Base-by-base conservation (phyloP, 208 protist species). In the Histomonas meleagridis region DNA sequence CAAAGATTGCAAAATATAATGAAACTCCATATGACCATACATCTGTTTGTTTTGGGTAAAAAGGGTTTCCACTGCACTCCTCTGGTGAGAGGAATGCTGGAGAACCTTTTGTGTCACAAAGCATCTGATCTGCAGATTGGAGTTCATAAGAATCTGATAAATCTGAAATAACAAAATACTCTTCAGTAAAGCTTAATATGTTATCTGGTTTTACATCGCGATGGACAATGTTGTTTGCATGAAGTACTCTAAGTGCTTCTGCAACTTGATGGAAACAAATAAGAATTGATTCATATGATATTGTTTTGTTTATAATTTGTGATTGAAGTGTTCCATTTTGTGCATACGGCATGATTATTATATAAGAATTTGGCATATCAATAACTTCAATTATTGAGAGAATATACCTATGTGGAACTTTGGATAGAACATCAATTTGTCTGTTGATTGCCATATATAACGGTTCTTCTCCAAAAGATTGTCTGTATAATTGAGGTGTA, bases 201-300 rank as follows among this genome's bases (percentile, higher is more conserved):
- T 81, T 81, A 46, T 81, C 70, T 18, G 26, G 26, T 21, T 81
- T 81, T n/a, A 81, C 51, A 51, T 81, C 70, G 10, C 70, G 35
- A 51, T 81, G 70, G 23, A 81, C 43, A n/a, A 81, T 81, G 51
- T 81, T 81, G 1, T 81, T 81, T 9, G 70, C 48, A 51, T 81
- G 70, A 10, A 81, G 51, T 38, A 53, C 10, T 51, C 18, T 5
- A 14, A 81, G n/a, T 12, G n/a, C 70, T 28, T 81, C 26, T 51
- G 70, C 70, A 32, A 35, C 51, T 55, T 86, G 76, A 35, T 86
- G 76, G 16, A 86, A 86, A 38, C 76, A 86, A 1, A 48, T 28
- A 26, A 23, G 26, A 16, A 86, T 18, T 55, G 26, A 7, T 26
- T 86, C 76, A 32, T n/a, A 7, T 55, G 51, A 26, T 51, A 86